Evolutionary conservation across 2,329 filamentous ascomycete species (phyloP).

Genomic region (Cladophialophora yegresii): DNA sequence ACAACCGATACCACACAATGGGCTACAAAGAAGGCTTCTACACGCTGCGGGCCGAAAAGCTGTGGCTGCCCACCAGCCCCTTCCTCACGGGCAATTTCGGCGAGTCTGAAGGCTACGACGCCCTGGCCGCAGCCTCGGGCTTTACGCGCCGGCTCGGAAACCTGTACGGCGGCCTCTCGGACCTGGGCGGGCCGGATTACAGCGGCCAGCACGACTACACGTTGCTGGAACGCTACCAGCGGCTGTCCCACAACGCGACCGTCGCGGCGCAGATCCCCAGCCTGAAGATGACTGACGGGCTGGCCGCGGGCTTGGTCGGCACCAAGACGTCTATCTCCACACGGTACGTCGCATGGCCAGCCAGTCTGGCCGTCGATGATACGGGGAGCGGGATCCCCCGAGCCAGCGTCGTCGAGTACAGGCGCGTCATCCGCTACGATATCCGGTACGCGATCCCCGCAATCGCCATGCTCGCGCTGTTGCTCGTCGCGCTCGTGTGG

Average conservation of each 20-base stretch:
- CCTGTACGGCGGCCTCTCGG: constrained; percentile 8
- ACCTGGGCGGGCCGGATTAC: constrained; percentile 39
- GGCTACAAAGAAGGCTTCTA: constrained; percentile 19
- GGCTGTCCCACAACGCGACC: constrained; percentile 38
- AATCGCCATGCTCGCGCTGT: constrained; percentile 15
- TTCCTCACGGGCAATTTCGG: constrained; percentile 11
- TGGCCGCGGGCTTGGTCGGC: constrained; percentile 14
- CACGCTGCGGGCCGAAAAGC: constrained; percentile 16
- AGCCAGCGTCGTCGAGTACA: constrained; percentile 37
- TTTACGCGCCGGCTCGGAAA: constrained; percentile 19
- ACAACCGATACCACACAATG: constrained; percentile 16
- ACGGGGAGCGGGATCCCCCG: constrained; percentile 12
- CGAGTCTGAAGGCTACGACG: constrained; percentile 18
- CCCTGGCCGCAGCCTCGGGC: constrained; percentile 14
- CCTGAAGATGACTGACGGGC: constrained; percentile 50
- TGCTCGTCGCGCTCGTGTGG: constrained; percentile 16
- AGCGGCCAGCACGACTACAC: constrained; percentile 44
- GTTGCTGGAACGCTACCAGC: constrained; percentile 47
- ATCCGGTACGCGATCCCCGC: constrained; percentile 43
- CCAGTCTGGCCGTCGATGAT: constrained; percentile 18
- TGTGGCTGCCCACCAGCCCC: constrained; percentile 17
- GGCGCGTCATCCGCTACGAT: constrained; percentile 41
- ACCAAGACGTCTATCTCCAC: constrained; percentile 23
- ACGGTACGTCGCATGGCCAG: constrained; percentile 16
- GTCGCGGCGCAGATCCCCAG: constrained; percentile 45